phyloP scores from a whole-genome alignment of 441 rosid species.

The Pelargonium myrrhifolium region DNA sequence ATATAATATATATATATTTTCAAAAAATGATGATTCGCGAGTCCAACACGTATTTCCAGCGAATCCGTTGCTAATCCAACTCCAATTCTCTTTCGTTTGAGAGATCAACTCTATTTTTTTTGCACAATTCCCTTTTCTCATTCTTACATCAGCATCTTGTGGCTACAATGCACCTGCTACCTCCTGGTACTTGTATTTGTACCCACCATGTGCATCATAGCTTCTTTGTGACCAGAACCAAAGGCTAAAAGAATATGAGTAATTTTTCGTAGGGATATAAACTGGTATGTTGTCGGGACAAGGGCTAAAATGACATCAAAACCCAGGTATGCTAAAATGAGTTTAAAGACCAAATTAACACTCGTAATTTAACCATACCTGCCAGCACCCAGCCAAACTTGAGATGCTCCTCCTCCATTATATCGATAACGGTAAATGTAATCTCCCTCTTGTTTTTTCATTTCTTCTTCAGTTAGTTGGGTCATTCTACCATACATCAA shows the following conservation, averaged over 20 bases:
- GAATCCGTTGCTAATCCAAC: no score
- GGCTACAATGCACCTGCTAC: background rate
- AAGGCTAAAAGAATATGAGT: background rate
- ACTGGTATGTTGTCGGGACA: background rate
- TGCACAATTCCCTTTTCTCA: background rate
- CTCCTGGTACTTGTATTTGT: background rate
- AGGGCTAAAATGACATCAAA: background rate
- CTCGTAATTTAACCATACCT: slow-evolving; percentile 37
- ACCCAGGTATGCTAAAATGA: background rate
- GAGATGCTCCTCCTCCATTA: slow-evolving; percentile 96
- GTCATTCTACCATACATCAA: slow-evolving; percentile 52
- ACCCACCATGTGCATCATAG: background rate
- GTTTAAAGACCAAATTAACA: slow-evolving; percentile 5
- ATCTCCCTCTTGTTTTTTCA: slow-evolving; percentile 81
- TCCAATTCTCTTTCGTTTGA: background rate
- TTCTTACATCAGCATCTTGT: background rate
- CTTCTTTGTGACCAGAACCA: background rate
- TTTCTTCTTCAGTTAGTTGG: slow-evolving; percentile 61
- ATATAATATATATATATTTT: no score
- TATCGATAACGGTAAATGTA: slow-evolving; percentile 89
- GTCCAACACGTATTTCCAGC: no score
- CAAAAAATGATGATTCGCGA: no score
- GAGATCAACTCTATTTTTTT: background rate
- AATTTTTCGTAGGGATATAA: background rate
- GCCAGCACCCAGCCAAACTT: slow-evolving; percentile 93